Evolutionary conservation across 441 rosid genomes (phyloP).

Genomic region (Eugenia klotzschiana): DNA sequence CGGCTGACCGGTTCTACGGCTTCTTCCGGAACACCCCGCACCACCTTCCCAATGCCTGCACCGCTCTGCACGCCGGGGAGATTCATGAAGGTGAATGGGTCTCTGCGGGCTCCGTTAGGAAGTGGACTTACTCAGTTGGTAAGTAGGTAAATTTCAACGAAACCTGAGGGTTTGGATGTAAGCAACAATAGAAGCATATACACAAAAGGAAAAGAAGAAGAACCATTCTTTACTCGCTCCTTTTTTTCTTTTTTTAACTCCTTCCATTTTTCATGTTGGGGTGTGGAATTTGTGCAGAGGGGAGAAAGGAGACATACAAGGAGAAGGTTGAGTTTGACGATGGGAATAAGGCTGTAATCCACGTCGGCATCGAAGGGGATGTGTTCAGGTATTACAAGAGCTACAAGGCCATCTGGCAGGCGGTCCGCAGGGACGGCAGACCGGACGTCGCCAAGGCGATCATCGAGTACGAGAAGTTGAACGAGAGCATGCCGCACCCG

Average conservation of each 20-base stretch:
- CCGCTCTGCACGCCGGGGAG: neutral
- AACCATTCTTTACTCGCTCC: neutral
- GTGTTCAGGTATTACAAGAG: constrained; percentile 11
- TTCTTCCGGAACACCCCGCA: neutral
- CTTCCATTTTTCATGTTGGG: neutral
- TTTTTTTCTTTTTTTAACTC: neutral
- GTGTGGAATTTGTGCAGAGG: constrained; percentile 4
- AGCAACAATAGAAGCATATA: neutral
- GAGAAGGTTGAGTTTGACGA: constrained; percentile 14
- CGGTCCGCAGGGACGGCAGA: neutral
- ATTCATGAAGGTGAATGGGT: constrained; percentile 18
- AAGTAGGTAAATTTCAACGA: neutral
- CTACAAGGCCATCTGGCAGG: neutral
- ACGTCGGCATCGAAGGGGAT: constrained; percentile 12
- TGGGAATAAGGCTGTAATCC: neutral
- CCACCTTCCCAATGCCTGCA: neutral
- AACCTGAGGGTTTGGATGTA: neutral
- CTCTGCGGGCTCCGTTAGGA: constrained; percentile 10
- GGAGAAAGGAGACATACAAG: constrained; percentile 9
- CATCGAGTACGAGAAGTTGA: constrained; percentile 2
- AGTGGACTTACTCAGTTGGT: constrained; percentile 10
- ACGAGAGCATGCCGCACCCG: neutral
- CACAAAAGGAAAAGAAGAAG: neutral
- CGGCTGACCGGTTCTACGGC: neutral
- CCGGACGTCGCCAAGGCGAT: neutral